phyloP scores from a whole-genome alignment of 2,329 filamentous ascomycete species.

The Epichloe brachyelytri region DNA sequence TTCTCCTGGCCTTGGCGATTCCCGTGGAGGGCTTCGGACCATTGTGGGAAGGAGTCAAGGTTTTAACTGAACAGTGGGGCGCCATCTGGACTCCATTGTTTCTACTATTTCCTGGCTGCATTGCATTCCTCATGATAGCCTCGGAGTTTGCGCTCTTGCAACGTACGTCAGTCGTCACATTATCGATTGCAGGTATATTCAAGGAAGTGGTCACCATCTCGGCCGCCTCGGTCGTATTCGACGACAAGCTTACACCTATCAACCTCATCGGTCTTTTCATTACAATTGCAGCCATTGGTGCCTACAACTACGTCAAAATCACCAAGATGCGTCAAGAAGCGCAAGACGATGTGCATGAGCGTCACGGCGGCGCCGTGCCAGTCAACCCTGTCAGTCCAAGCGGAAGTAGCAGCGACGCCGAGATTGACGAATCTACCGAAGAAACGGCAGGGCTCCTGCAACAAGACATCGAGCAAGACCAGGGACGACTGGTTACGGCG shows the following conservation, averaged over 20 bases:
- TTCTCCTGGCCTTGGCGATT: slow-evolving; percentile 66
- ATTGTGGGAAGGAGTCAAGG: slow-evolving; percentile 51
- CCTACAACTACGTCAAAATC: slow-evolving; percentile 94
- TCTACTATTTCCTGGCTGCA: slow-evolving; percentile 74
- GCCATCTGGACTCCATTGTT: slow-evolving; percentile 52
- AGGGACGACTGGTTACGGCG: slow-evolving; percentile 24
- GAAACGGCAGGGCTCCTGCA: slow-evolving; percentile 33
- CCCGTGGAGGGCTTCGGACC: slow-evolving; percentile 69
- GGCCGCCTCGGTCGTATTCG: slow-evolving; percentile 75
- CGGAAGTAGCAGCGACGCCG: slow-evolving; percentile 27
- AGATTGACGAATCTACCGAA: slow-evolving; percentile 29
- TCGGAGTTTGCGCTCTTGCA: slow-evolving; percentile 92
- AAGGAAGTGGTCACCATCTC: slow-evolving; percentile 96
- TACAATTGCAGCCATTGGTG: slow-evolving; percentile 73
- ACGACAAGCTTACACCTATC: slow-evolving; percentile 74
- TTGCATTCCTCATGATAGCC: slow-evolving; percentile 94
- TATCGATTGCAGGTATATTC: slow-evolving; percentile 96
- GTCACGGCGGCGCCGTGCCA: slow-evolving; percentile 21
- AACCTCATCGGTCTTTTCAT: slow-evolving; percentile 81
- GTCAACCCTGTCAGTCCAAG: slow-evolving; percentile 23
- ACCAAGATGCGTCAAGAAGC: slow-evolving; percentile 75
- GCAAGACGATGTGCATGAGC: slow-evolving; percentile 33
- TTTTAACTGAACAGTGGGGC: slow-evolving; percentile 57
- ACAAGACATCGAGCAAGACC: slow-evolving; percentile 22
- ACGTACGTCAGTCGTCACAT: slow-evolving; percentile 87